Base-by-base conservation (phyloP, 2,329 filamentous ascomycete species). In the Trichoderma sp. region DNA sequence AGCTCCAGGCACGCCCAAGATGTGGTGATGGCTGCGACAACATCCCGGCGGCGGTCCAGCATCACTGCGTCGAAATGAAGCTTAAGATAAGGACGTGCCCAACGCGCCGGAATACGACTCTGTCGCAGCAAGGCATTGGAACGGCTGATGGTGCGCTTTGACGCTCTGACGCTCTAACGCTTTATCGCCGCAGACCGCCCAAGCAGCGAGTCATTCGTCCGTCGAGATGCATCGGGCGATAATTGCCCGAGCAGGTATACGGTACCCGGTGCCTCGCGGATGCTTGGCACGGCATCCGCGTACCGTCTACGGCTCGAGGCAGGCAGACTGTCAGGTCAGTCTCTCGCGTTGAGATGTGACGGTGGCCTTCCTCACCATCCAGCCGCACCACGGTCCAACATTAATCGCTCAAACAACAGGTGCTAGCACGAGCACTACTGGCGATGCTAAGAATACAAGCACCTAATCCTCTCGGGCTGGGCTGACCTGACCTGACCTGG, bases 191-290 rank as follows among this genome's bases (percentile, higher is more conserved):
- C 63, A 56, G 52, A 58, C 63, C 63, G 52, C 34, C 37, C 34
- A n/a, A 54, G 26, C 34, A 39, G 13, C 52, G 63, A 66, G 63
- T 66, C 63, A 66, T 58, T 56, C 61, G 56, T 11, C 34, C n/a
- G 43, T 66, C 18, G 52, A 21, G 32, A 16, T 21, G 32, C n/a
- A 34, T 56, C 52, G 52, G 63, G 63, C 34, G 34, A 39, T 39
- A 28, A 49, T 58, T 28, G 39, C 34, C 52, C 34, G 63, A 34
- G n/a, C 37, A 58, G n/a, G 63, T 56, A 58, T 3, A 21, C 32
- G 24, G 49, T 64, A 64, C 60, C 32, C 10, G 4, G 0, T 1
- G 18, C 24, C 2, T 28, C 60, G 46, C 51, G 18, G 28, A 6
- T 7, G 2, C 28, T 16, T 39, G 34, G 46, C 60, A 3, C 13